Evolutionary conservation across 1,284 basidiomycete genomes (phyloP).

Genomic region (Malassezia arunalokei): DNA sequence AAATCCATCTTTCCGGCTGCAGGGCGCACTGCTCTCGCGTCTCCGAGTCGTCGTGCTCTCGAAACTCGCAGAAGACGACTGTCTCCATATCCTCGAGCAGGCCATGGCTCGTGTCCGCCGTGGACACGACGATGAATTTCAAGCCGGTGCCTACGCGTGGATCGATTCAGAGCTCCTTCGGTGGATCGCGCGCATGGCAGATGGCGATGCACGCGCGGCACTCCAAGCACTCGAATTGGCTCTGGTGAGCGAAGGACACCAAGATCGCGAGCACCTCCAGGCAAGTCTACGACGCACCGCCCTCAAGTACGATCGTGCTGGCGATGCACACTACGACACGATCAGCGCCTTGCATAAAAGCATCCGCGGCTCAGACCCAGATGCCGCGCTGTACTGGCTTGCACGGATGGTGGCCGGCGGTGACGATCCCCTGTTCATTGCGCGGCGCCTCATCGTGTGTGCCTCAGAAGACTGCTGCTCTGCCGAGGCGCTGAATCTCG

Average conservation of each 20-base stretch:
- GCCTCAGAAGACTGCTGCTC: conserved; percentile 75
- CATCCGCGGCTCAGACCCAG: conserved; percentile 64
- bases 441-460: conserved; percentile 66
- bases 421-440: conserved; percentile 76
- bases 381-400: conserved; percentile 73
- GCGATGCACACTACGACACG: conserved; percentile 59
- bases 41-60: conserved; percentile 53
- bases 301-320: conserved; percentile 39
- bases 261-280: conserved; percentile 17
- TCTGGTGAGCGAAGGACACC: conserved; percentile 18
- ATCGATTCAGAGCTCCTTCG: conserved; percentile 23
- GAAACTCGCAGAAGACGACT: conserved; percentile 29
- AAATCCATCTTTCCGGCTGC: conserved; percentile 69
- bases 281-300: conserved; percentile 25
- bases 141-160: conserved; percentile 36
- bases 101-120: conserved; percentile 19
- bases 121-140: conserved; percentile 54
- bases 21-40: conserved; percentile 62
- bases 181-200: conserved; percentile 37
- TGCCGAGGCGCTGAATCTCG: conserved; percentile 52
- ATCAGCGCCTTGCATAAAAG: conserved; percentile 77
- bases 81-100: conserved; percentile 23
- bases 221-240: conserved; percentile 35
- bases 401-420: conserved; percentile 51
- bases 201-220: conserved; percentile 38